Conservation (phyloP, 2,329 filamentous ascomycete species). For the Setomelanomma holmii region DNA sequence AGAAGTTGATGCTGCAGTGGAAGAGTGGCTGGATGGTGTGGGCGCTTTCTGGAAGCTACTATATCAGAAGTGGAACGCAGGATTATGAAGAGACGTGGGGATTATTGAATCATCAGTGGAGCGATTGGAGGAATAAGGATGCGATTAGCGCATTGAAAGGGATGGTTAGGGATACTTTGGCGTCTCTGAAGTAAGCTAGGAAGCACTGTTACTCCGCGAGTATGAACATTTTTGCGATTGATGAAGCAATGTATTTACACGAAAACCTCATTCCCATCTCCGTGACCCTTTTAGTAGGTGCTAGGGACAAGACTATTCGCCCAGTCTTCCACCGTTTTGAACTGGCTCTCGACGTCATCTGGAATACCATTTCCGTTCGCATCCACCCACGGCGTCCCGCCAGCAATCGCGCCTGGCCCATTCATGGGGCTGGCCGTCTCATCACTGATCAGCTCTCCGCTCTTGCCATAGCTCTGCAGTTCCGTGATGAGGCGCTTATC, state of each 20-base stretch:
- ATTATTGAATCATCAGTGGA: conserved; percentile 56
- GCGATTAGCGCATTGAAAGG: conserved; percentile 55
- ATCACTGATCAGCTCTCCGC: conserved; percentile 56
- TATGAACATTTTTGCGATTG: too few species aligned
- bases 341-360: conserved; percentile 56
- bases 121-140: conserved; percentile 48
- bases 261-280: too few species aligned
- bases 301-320: conserved; percentile 56
- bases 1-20: conserved; percentile 61
- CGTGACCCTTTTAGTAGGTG: conserved; percentile 1
- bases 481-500: conserved; percentile 54
- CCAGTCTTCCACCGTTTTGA: conserved; percentile 59
- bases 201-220: too few species aligned
- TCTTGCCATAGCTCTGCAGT: conserved; percentile 55
- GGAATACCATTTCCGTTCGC: conserved; percentile 60
- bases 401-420: conserved; percentile 50
- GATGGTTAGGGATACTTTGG: conserved; percentile 54
- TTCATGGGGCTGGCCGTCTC: conserved; percentile 53
- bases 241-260: neutral
- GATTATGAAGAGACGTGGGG: conserved; percentile 64
- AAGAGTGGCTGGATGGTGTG: conserved; percentile 68
- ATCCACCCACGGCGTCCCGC: conserved; percentile 52
- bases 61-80: conserved; percentile 55
- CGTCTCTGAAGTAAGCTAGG: conserved; percentile 9
- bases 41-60: conserved; percentile 66